phyloP scores from a whole-genome alignment of 2,329 filamentous ascomycete species.

The Phoma sp. region DNA sequence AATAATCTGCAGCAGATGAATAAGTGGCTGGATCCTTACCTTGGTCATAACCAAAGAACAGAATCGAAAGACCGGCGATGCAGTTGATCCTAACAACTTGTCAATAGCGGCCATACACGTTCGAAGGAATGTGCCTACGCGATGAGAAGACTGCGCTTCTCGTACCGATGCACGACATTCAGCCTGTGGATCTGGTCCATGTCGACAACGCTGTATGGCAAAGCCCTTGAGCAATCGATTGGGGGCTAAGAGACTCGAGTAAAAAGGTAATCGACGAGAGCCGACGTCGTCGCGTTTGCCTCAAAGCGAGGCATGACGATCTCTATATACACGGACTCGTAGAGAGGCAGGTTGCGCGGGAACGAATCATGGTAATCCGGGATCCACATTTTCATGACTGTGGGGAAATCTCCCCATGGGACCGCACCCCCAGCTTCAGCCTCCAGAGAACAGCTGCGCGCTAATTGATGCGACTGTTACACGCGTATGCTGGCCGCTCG shows the following conservation, averaged over 20 bases:
- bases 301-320: neutral
- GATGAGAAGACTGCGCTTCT: slow-evolving; percentile 37
- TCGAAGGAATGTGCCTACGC: slow-evolving; percentile 11
- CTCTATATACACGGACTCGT: slow-evolving; percentile 7
- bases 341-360: slow-evolving; percentile 3
- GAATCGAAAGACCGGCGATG: slow-evolving; percentile 38
- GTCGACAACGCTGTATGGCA: neutral
- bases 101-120: neutral
- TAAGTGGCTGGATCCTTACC: neutral
- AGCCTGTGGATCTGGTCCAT: slow-evolving; percentile 37
- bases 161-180: slow-evolving; percentile 32
- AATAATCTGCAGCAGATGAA: neutral
- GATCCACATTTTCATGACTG: slow-evolving; percentile 1
- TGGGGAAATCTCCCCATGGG: slow-evolving; percentile 11
- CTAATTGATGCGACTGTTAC: neutral
- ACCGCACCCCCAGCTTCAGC: slow-evolving; percentile 2
- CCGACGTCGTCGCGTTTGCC: neutral
- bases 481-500: neutral
- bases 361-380: slow-evolving; percentile 9
- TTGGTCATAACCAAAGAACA: slow-evolving; percentile 40
- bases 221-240: neutral
- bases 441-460: neutral
- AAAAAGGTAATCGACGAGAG: neutral
- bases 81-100: slow-evolving; percentile 29
- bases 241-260: neutral